phyloP scores from a whole-genome alignment of 192 early-diverging fungal genomes.

The Paraglomus brasilianum region DNA sequence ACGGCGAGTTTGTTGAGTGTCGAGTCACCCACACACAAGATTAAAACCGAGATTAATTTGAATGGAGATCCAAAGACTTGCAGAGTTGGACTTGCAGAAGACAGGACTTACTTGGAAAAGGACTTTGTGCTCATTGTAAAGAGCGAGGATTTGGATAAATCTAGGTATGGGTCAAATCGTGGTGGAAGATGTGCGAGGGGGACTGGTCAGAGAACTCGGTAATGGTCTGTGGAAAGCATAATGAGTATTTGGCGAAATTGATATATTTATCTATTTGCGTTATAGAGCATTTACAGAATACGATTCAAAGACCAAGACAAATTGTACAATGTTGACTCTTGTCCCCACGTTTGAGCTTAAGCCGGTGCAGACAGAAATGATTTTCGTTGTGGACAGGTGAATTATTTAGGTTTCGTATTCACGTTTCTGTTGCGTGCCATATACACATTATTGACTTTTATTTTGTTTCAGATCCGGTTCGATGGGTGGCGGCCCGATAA shows the following conservation, averaged over 20 bases:
- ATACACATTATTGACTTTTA: too few relatives aligned
- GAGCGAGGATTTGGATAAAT: slow-evolving; percentile 35
- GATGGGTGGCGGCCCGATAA: slow-evolving; percentile 45
- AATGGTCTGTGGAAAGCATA: too few relatives aligned
- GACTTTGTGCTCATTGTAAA: slow-evolving; percentile 45
- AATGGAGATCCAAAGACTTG: slow-evolving; percentile 22
- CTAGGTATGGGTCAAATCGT: slow-evolving; percentile 31
- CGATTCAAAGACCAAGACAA: slow-evolving; percentile 33
- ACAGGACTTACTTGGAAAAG: slow-evolving; percentile 35
- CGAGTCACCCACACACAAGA: slow-evolving; percentile 47
- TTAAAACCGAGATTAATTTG: slow-evolving; percentile 33
- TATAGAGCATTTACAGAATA: slow-evolving; percentile 37
- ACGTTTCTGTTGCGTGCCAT: too few relatives aligned
- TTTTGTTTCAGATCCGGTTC: slow-evolving; percentile 56
- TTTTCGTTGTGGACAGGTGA: slow-evolving; percentile 49
- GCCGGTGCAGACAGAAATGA: slow-evolving; percentile 32
- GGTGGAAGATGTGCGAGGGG: too few relatives aligned
- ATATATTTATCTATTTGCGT: background rate
- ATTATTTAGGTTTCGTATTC: too few relatives aligned
- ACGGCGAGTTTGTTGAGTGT: slow-evolving; percentile 37
- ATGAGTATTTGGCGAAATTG: too few relatives aligned
- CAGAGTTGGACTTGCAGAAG: slow-evolving; percentile 20
- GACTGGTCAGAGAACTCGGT: too few relatives aligned
- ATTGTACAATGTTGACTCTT: slow-evolving; percentile 43
- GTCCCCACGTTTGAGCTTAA: slow-evolving; percentile 43